These are phyloP conservation scores for Alternaria triticina DNA, from an alignment of 2,329 filamentous ascomycete species.

Conservation along the genomic window DNA sequence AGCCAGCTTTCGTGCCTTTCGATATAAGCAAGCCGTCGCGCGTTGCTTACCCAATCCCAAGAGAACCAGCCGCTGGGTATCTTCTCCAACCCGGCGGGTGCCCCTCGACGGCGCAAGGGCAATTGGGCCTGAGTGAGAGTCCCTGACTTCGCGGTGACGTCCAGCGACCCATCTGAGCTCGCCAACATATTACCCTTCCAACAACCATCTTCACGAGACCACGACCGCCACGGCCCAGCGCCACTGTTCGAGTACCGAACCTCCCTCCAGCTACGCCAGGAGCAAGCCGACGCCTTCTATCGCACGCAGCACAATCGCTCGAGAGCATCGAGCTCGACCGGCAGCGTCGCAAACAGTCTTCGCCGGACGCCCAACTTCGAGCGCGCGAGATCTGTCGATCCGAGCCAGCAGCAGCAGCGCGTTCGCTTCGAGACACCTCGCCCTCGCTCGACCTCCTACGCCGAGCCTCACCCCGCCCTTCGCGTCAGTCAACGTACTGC, in stretches of 20 bases:
- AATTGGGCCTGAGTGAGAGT: slow-evolving; percentile 13
- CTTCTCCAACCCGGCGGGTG: slow-evolving; percentile 27
- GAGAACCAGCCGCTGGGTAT: slow-evolving; percentile 24
- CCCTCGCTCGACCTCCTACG: slow-evolving; percentile 38
- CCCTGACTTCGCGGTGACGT: slow-evolving; percentile 35
- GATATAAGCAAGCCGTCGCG: slow-evolving; percentile 22
- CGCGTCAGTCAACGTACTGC: slow-evolving; percentile 84
- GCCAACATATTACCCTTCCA: slow-evolving; percentile 38
- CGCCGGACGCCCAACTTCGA: slow-evolving; percentile 61
- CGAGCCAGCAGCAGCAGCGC: slow-evolving; percentile 40
- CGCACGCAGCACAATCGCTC: slow-evolving; percentile 47
- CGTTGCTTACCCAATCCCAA: slow-evolving; percentile 16
- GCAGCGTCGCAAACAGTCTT: slow-evolving; percentile 57
- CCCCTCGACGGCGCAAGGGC: slow-evolving; percentile 28
- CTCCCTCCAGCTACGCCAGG: slow-evolving; percentile 52
- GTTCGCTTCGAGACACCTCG: slow-evolving; percentile 44
- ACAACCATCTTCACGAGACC: slow-evolving; percentile 43
- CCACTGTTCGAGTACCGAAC: slow-evolving; percentile 37
- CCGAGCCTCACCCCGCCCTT: slow-evolving; percentile 60
- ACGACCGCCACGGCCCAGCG: slow-evolving; percentile 42
- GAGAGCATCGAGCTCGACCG: slow-evolving; percentile 60
- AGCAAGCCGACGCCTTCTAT: slow-evolving; percentile 47
- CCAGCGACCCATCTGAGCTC: slow-evolving; percentile 29
- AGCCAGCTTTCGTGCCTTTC: slow-evolving; percentile 27
- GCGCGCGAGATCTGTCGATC: slow-evolving; percentile 55